A percentile compares a stretch with the other conserved stretches of the same genome.
phyloP scores from a whole-genome alignment of 2,329 filamentous ascomycete species.

The Beauveria medogensis region DNA sequence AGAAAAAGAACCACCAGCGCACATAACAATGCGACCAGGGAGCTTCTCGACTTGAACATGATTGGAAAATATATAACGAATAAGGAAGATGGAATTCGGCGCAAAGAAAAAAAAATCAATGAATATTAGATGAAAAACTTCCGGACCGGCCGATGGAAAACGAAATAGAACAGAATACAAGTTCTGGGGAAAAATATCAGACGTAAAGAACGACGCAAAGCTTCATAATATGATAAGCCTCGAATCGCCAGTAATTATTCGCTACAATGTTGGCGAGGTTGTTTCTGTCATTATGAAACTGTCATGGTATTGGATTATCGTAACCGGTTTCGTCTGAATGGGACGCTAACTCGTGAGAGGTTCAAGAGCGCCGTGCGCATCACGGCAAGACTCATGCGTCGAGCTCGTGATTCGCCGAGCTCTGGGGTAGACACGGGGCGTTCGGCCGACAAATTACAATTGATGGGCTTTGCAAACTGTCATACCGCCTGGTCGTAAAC shows the following conservation, averaged over 20 bases:
- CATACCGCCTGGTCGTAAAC: background rate
- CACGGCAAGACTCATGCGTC: background rate
- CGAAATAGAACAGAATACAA: background rate
- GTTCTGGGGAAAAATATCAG: background rate
- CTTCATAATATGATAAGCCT: background rate
- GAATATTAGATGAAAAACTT: background rate
- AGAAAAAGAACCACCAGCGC: background rate
- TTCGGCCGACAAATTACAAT: background rate
- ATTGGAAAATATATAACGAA: background rate
- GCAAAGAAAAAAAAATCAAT: background rate
- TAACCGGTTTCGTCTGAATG: background rate
- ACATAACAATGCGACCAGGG: conserved; percentile 1
- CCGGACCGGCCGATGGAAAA: conserved; percentile 1
- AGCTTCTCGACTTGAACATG: conserved; percentile 1
- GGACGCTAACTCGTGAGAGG: background rate
- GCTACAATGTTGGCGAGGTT: background rate
- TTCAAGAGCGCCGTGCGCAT: background rate
- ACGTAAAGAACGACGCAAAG: background rate
- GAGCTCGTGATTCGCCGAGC: background rate
- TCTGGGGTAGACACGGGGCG: background rate
- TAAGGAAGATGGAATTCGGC: too few relatives aligned
- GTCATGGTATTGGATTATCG: background rate
- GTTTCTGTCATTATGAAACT: background rate
- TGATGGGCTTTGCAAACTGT: background rate
- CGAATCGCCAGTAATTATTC: background rate